Evolutionary conservation across 2,329 filamentous ascomycete genomes (phyloP).

Genomic region (Fusarium sacchari): DNA sequence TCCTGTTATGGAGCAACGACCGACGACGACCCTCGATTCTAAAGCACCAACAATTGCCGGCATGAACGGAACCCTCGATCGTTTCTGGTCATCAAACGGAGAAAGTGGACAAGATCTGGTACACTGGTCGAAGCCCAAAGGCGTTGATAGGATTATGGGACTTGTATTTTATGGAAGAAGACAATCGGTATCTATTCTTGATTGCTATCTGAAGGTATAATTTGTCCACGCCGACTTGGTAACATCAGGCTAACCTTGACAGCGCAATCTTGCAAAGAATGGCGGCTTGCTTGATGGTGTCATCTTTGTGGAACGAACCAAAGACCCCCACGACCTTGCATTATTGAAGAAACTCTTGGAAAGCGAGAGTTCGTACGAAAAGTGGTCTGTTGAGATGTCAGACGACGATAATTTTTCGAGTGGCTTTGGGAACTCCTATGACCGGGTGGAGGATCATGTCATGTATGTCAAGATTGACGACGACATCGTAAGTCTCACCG

Average conservation of each 20-base stretch:
- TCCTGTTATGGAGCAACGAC: conserved; percentile 12
- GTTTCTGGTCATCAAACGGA: conserved; percentile 40
- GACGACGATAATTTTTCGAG: conserved; percentile 42
- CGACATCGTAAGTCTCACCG: conserved; percentile 48
- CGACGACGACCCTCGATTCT: background rate
- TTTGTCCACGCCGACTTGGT: background rate
- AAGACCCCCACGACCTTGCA: conserved; percentile 50
- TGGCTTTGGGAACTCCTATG: conserved; percentile 54
- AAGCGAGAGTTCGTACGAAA: conserved; percentile 51
- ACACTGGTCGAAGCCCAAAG: conserved; percentile 31
- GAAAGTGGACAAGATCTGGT: conserved; percentile 28
- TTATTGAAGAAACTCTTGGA: conserved; percentile 53
- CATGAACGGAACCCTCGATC: conserved; percentile 8
- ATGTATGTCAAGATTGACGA: conserved; percentile 54
- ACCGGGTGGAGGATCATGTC: conserved; percentile 58
- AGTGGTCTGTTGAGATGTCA: conserved; percentile 49
- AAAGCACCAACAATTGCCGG: background rate
- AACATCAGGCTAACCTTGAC: conserved; percentile 1
- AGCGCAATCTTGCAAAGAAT: conserved; percentile 57
- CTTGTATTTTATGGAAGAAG: conserved; percentile 59
- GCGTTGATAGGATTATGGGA: conserved; percentile 51
- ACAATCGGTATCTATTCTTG: conserved; percentile 56
- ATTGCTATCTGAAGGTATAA: conserved; percentile 56
- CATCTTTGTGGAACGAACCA: conserved; percentile 56
- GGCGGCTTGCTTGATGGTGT: conserved; percentile 58